Evolutionary conservation across 176 grass and related monocot species (phyloP).

Genomic region (Echinochloa phyllopogon): DNA sequence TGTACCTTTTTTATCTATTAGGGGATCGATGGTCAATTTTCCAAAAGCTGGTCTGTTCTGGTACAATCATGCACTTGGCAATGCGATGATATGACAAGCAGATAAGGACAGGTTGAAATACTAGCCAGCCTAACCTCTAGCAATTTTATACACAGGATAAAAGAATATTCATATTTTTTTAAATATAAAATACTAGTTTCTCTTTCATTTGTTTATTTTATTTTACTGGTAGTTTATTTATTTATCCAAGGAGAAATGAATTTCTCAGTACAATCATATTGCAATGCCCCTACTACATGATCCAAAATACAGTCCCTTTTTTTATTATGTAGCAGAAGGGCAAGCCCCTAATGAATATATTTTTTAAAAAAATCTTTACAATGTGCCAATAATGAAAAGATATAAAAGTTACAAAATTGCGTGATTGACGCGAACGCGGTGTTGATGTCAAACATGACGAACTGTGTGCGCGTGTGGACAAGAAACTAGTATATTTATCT

Average conservation of each 20-base stretch:
- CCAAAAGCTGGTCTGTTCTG: neutral
- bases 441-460: slow-evolving; percentile 25
- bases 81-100: neutral
- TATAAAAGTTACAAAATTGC: too few relatives aligned
- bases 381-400: too few relatives aligned
- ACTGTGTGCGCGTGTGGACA: neutral
- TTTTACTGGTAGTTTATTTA: neutral
- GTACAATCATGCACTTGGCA: neutral
- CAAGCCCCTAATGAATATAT: too few relatives aligned
- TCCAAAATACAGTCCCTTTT: too few relatives aligned
- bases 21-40: neutral
- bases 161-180: neutral
- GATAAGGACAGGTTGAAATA: neutral
- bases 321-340: too few relatives aligned
- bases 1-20: neutral
- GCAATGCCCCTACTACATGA: too few relatives aligned
- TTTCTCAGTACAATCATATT: neutral
- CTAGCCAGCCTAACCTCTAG: neutral
- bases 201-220: neutral
- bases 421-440: neutral
- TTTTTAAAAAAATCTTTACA: too few relatives aligned
- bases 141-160: neutral
- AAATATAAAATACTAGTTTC: neutral
- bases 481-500: neutral
- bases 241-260: neutral